Evolutionary conservation across 2,329 filamentous ascomycete species (phyloP).

Genomic region (Phialophora expanda): DNA sequence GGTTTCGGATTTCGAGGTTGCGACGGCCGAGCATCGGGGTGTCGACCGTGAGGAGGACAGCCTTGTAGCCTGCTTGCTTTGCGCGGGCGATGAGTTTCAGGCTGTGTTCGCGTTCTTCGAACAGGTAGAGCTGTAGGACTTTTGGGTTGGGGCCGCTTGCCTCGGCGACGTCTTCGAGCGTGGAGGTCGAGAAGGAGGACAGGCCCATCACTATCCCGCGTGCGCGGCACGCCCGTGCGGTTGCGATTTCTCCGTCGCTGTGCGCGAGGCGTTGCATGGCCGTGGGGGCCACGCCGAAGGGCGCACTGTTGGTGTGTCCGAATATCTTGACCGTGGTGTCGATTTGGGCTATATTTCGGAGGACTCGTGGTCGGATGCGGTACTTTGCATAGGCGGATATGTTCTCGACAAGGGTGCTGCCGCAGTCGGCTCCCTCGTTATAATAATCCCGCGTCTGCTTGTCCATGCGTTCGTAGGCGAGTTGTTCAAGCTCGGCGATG

Average conservation of each 20-base stretch:
- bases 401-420: slow-evolving; percentile 40
- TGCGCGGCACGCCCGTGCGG: slow-evolving; percentile 50
- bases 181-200: slow-evolving; percentile 49
- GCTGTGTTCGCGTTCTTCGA: slow-evolving; percentile 53
- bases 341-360: slow-evolving; percentile 48
- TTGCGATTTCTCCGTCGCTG: slow-evolving; percentile 56
- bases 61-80: slow-evolving; percentile 55
- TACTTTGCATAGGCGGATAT: slow-evolving; percentile 41
- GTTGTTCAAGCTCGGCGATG: slow-evolving; percentile 49
- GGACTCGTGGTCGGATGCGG: slow-evolving; percentile 49
- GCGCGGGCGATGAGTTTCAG: slow-evolving; percentile 47
- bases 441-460: slow-evolving; percentile 53
- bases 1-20: slow-evolving; percentile 38
- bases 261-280: slow-evolving; percentile 59
- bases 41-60: slow-evolving; percentile 60
- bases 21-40: slow-evolving; percentile 56
- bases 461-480: slow-evolving; percentile 44
- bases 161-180: slow-evolving; percentile 51
- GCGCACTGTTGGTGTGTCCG: slow-evolving; percentile 37
- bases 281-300: slow-evolving; percentile 50
- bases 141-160: slow-evolving; percentile 44
- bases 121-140: slow-evolving; percentile 58
- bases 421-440: slow-evolving; percentile 57
- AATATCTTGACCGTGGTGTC: slow-evolving; percentile 51
- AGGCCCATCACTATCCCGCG: slow-evolving; percentile 52